Base-by-base conservation (phyloP, 1,284 basidiomycete species). In the Cryptococcus sp. region DNA sequence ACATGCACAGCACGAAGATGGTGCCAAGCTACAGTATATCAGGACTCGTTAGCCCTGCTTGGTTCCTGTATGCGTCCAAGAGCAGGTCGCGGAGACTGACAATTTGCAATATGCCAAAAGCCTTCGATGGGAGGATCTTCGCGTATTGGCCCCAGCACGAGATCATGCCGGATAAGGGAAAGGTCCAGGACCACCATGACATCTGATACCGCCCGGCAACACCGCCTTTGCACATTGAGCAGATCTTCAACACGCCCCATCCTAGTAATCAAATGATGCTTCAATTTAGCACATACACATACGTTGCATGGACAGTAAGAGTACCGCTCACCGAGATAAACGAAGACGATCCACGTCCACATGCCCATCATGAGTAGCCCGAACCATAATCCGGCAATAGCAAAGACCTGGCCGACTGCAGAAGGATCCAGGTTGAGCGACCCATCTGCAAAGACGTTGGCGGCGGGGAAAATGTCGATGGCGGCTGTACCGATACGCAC, bases 141-240 rank as follows among this genome's bases (percentile, higher is more conserved):
- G 52, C 65, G 22, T 57, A 60, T 16, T 53, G 41, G n/a, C 57
- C 61, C 40, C 61, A 61, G 23, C 53, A 54, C 31, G 50, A 44
- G 16, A 66, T 57, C 16, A 61, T 39, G 1, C 65, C 65, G n/a
- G 61, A 56, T 16, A 67, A 49, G 8, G 65, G 65, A 50, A 64
- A 67, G 1, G 60, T 67, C 56, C 57, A 62, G 0, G 60, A 54
- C 65, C 65, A 67, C 56, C 54, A 62, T 15, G 62, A 35, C 25
- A 53, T 11, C n/a, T 46, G 35, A 27, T 53, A 53, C 19, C 47
- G 42, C 19, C 52, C 52, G 13, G 47, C 25, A 16, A 39, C 45
- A 19, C 52, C 44, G 39, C 38, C 23, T 47, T 25, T 42, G 25
- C 22, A 27, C 52, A 54, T 39, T 13, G n/a, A 8, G 17, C 23